Base-by-base conservation (phyloP, 176 grass and related monocot species). In the Alloteropsis semialata region DNA sequence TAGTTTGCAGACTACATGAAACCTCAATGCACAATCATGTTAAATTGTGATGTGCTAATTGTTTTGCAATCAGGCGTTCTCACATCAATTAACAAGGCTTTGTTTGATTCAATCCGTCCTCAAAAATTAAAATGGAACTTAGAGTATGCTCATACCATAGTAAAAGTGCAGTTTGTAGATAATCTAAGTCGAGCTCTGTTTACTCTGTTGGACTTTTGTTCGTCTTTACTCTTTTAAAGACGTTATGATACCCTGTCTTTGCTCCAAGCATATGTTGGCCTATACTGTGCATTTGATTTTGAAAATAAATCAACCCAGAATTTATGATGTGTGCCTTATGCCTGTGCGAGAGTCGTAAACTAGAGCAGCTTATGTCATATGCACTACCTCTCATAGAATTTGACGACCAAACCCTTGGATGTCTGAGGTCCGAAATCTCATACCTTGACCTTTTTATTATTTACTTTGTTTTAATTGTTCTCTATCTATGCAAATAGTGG, bases 371-470 rank as follows among this genome's bases (percentile, higher is more conserved):
- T n/a, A n/a, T n/a, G n/a, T n/a, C n/a, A n/a, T n/a, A n/a, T n/a
- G n/a, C n/a, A 30, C 75, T 89, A 5, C 79, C 44, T 51, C n/a
- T 6, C 6, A 76, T 46, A 36, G 76, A 71, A 84, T 44, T 84
- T 92, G 87, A 92, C 60, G 87, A 78, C 81, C 21, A 92, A 80
- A 55, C 91, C 84, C 84, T 89, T 89, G 87, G 84, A 64, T 89
- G 80, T 92, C 87, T 92, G 87, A 87, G 83, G 78, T 85, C 83
- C 9, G 1, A 39, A 36, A 37, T 74, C 30, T 65, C 27, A 12
- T 11, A 12, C 33, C 12, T 21, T 15, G 8, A 1, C 8, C 37
- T 48, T 15, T 71, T 49, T 22, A 0, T 32, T 49, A 0, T 43
- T 41, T 60, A 12, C 10, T 25, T 34, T n/a, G n/a, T n/a, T n/a